A percentile compares a stretch with the other conserved stretches of the same genome.
Conservation (phyloP, 805 yeast species). For the Lachancea lanzarotensis region DNA sequence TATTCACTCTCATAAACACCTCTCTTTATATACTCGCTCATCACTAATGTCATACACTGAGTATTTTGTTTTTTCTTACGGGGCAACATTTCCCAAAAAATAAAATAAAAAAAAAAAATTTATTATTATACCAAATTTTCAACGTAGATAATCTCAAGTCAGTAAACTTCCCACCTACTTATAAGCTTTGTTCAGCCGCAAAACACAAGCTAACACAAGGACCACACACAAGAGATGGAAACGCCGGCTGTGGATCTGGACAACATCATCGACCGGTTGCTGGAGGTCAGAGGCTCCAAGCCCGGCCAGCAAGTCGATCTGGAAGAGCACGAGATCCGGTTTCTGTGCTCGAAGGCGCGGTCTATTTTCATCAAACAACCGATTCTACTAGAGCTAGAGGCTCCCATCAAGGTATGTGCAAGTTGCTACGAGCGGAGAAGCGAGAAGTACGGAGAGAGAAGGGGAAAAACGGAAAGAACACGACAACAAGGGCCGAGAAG, state of each 20-base stretch:
- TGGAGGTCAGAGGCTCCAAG: conserved; percentile 96
- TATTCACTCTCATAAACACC: not conserved
- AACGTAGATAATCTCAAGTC: conserved; percentile 4
- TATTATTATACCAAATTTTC: conserved; percentile 1
- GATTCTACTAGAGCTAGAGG: conserved; percentile 88
- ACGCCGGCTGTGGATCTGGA: conserved; percentile 87
- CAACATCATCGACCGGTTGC: conserved; percentile 90
- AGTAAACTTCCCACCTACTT: not conserved
- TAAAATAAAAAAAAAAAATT: too few relatives aligned
- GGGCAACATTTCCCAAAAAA: not conserved
- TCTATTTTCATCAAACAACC: conserved; percentile 98
- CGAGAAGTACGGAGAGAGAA: not conserved
- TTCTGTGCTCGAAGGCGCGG: conserved; percentile 93
- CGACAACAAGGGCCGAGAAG: too few relatives aligned
- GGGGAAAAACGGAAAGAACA: not conserved
- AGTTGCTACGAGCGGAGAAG: not conserved
- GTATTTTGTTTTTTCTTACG: not conserved
- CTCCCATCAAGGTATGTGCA: conserved; percentile 80
- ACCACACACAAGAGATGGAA: conserved; percentile 31
- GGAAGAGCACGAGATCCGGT: conserved; percentile 90
- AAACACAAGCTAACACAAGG: conserved; percentile 5
- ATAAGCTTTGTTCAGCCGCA: conserved; percentile 1
- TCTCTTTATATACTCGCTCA: not conserved
- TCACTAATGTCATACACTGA: not conserved
- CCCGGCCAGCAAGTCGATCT: conserved; percentile 96